A percentile compares a stretch with the other conserved stretches of the same genome.
Evolutionary conservation across 768 basidiomycete genomes (phyloP).

Genomic region (Nidularia pulvinata): DNA sequence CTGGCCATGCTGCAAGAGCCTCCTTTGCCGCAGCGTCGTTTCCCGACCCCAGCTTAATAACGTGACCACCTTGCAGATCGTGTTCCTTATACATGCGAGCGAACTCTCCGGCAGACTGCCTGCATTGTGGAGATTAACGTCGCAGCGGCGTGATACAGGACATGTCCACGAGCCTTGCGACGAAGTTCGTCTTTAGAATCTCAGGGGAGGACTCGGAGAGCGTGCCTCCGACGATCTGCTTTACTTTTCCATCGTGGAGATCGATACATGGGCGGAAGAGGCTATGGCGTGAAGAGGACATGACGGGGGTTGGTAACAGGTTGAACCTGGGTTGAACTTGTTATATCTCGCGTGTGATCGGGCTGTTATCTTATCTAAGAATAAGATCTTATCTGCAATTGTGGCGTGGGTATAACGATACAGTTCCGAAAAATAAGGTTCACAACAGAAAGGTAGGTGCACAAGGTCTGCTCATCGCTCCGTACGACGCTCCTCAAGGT

Average conservation of each 20-base stretch:
- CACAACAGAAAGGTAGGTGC: conserved; percentile 25
- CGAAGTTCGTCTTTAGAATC: conserved; percentile 83
- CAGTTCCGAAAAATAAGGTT: conserved; percentile 47
- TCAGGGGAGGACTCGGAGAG: conserved; percentile 68
- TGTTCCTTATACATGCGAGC: conserved; percentile 75
- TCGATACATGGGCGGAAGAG: conserved; percentile 95
- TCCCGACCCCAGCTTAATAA: conserved; percentile 92
- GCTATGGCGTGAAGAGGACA: conserved; percentile 40
- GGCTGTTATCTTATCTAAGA: conserved; percentile 10
- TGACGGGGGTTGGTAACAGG: conserved; percentile 1
- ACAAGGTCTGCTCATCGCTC: conserved; percentile 27
- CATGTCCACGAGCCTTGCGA: conserved; percentile 65
- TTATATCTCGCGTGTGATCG: too few species aligned
- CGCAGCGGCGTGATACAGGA: not conserved
- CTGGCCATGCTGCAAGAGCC: conserved; percentile 84
- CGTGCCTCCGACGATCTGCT: conserved; percentile 97
- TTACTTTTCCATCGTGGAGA: conserved; percentile 93
- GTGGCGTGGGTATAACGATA: conserved; percentile 35
- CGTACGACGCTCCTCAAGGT: conserved; percentile 46
- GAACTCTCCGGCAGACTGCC: conserved; percentile 79
- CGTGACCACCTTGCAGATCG: conserved; percentile 83
- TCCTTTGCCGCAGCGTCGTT: conserved; percentile 90
- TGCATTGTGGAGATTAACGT: conserved; percentile 20
- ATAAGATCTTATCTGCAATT: conserved; percentile 20
- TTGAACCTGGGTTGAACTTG: too few species aligned